Evolutionary conservation across 495 filamentous ascomycete genomes (phyloP).

Genomic region (Elaphomyces granulatus): DNA sequence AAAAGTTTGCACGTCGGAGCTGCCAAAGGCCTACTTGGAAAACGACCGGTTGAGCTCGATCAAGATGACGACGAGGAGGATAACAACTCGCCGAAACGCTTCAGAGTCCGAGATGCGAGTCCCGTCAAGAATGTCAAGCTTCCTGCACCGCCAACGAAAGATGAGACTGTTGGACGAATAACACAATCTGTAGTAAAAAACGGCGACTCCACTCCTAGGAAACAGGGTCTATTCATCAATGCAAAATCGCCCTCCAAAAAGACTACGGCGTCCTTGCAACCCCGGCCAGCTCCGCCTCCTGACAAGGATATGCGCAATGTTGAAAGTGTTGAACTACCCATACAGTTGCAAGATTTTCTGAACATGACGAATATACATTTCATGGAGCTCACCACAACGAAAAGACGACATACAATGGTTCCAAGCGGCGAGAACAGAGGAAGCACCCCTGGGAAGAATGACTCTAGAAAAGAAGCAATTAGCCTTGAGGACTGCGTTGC

Average conservation of each 20-base stretch:
- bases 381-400: conserved; percentile 89
- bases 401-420: conserved; percentile 70
- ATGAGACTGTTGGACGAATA: conserved; percentile 44
- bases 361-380: conserved; percentile 93
- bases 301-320: too few relatives aligned
- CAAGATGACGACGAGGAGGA: conserved; percentile 50
- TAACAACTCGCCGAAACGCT: conserved; percentile 49
- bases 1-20: conserved; percentile 69
- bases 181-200: conserved; percentile 32
- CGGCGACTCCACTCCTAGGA: conserved; percentile 19
- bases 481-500: conserved; percentile 65
- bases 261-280: too few relatives aligned
- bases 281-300: too few relatives aligned
- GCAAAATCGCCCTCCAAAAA: too few relatives aligned
- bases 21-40: conserved; percentile 59
- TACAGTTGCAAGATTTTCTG: conserved; percentile 83
- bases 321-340: too few relatives aligned
- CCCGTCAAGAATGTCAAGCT: conserved; percentile 64
- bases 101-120: conserved; percentile 57
- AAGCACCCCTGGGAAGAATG: conserved; percentile 28
- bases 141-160: conserved; percentile 48
- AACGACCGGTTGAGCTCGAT: conserved; percentile 59
- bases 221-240: too few relatives aligned
- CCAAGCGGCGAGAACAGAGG: conserved; percentile 35
- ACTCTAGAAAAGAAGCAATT: conserved; percentile 9